Base-by-base conservation (phyloP, 257 asterid genomes). In the Solanum raphanifolium region DNA sequence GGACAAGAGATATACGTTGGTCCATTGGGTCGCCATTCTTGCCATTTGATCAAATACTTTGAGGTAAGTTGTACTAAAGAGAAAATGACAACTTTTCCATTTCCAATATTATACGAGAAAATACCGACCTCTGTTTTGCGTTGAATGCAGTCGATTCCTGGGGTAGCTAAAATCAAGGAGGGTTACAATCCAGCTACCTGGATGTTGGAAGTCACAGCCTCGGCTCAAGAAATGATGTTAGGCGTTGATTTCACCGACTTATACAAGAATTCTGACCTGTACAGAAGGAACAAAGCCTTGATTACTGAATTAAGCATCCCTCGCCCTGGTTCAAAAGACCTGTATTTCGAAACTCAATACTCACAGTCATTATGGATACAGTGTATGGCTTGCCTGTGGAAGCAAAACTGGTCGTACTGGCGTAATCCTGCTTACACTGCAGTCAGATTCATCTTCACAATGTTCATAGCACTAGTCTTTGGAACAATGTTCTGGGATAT, bases 1-100 rank as follows among this genome's bases (percentile, higher is more conserved):
- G 98, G 98, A 41, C 93, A 93, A 90, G 96, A 92, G 93, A 94
- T 93, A 87, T 94, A 93, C 38, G 95, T 89, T 5, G 98, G 98
- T 29, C 98, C 96, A 72, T 81, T 94, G 90, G 97, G 97, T 13
- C 95, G 79, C 71, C 90, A 89, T 87, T 93, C 94, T 48, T 39
- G 91, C 89, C 89, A 91, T 29, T 83, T 94, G 90, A 88, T 94
- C 84, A 89, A 89, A 31, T 94, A 92, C 88, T 94, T 94, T 68
- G 96, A 93, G 94, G 95, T 92, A 15, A 25, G 41, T 82, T 82
- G 89, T 88, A 20, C 48, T 31, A 32, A 62, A 76, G 31, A 31
- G 15, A 16, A 74, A 82, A 18, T 81, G 69, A 29, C 68, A 5
- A 46, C 68, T 81, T 9, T 3, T 48, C 12, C 43, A 16, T 48